Conservation (phyloP, 1,284 basidiomycete species). For the Cutaneotrichosporon sp. region DNA sequence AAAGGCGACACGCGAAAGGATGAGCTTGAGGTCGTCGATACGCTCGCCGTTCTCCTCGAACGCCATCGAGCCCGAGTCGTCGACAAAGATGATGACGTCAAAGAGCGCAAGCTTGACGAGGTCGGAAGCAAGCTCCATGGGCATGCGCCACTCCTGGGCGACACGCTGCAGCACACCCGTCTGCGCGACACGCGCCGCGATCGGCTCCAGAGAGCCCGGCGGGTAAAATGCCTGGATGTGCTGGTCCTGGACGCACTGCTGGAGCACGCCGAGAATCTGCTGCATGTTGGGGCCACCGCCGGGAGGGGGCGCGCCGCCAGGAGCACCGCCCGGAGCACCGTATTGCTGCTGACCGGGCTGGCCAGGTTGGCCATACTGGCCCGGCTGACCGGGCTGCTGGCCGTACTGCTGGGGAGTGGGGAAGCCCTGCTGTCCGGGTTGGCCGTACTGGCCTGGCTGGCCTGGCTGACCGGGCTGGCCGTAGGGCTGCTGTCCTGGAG, state of each 20-base stretch:
- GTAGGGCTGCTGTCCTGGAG: conserved; percentile 13
- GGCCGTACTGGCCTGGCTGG: conserved; percentile 10
- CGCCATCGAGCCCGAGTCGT: conserved; percentile 49
- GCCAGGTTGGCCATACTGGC: conserved; percentile 16
- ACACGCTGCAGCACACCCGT: conserved; percentile 47
- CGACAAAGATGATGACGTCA: conserved; percentile 46
- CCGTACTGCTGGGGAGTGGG: conserved; percentile 18
- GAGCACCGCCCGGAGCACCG: conserved; percentile 21
- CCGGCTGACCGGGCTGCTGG: conserved; percentile 3
- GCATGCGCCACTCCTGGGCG: conserved; percentile 48
- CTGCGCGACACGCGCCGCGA: conserved; percentile 47
- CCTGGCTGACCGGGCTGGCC: conserved; percentile 16
- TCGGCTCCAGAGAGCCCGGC: conserved; percentile 45
- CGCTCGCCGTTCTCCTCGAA: conserved; percentile 48
- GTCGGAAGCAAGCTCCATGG: conserved; percentile 49
- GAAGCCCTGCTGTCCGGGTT: conserved; percentile 16
- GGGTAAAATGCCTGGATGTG: conserved; percentile 49
- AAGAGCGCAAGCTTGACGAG: conserved; percentile 48
- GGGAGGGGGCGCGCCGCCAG: conserved; percentile 20
- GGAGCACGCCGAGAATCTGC: conserved; percentile 31
- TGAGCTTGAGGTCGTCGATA: conserved; percentile 50
- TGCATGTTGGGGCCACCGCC: conserved; percentile 11
- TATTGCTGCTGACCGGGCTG: conserved; percentile 33
- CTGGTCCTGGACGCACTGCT: conserved; percentile 50
- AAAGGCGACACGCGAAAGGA: conserved; percentile 48